phyloP scores from a whole-genome alignment of 169 alveolate species.

The Plasmodium malariae region DNA sequence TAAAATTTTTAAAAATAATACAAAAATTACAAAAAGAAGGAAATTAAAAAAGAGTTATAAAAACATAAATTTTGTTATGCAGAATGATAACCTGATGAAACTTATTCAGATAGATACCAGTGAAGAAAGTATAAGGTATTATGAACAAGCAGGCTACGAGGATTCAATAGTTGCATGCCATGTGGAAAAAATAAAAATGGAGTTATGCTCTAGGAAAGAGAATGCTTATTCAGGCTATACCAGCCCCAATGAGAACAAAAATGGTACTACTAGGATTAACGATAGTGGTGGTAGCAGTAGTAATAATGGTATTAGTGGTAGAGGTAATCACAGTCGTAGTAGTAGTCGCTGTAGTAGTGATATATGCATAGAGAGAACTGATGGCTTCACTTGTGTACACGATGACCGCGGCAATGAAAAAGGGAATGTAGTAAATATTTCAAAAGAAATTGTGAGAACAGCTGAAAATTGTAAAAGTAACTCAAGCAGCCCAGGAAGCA shows the following conservation, averaged over 20 bases:
- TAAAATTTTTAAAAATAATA: conserved; percentile 4
- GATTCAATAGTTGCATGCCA: not conserved
- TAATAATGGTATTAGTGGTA: not conserved
- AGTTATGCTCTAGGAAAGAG: not conserved
- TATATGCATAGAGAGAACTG: not conserved
- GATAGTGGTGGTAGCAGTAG: not conserved
- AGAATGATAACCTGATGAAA: not conserved
- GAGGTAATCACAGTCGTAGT: not conserved
- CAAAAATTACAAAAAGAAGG: conserved; percentile 10
- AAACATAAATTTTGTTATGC: not conserved
- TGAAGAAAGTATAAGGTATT: not conserved
- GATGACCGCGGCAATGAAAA: no score
- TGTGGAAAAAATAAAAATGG: not conserved
- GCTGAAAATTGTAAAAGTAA: no score
- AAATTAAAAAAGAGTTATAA: conserved; percentile 7
- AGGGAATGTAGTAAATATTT: no score
- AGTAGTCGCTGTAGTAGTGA: not conserved
- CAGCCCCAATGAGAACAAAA: not conserved
- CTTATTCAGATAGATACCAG: not conserved
- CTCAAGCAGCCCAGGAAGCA: no score
- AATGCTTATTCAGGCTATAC: not conserved
- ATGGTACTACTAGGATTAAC: no score
- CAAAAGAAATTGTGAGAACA: no score
- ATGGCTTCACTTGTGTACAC: no score
- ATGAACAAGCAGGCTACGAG: no score